These are phyloP conservation scores for Anthostomella pinea DNA, from an alignment of 2,329 filamentous ascomycete genomes.

Conservation along the genomic window DNA sequence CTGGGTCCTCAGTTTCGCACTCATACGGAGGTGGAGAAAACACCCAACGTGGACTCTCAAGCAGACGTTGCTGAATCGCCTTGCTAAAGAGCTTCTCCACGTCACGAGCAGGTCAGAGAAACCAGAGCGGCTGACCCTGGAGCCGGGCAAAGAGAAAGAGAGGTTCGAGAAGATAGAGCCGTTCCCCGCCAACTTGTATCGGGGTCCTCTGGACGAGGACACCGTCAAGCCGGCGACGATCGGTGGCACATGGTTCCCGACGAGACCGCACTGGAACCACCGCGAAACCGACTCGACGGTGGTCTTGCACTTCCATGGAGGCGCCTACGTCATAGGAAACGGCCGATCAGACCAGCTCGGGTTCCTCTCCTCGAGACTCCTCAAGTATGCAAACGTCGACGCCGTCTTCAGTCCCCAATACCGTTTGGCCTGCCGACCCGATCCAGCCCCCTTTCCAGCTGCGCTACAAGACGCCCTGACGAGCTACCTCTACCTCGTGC, in stretches of 20 bases:
- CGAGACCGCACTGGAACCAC: slow-evolving; percentile 7
- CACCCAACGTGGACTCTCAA: slow-evolving; percentile 19
- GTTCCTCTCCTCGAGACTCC: slow-evolving; percentile 24
- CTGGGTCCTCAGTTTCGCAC: slow-evolving; percentile 16
- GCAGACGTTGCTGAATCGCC: slow-evolving; percentile 14
- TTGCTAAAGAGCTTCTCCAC: slow-evolving; percentile 7
- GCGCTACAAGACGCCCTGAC: slow-evolving; percentile 48
- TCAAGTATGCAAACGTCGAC: slow-evolving; percentile 35
- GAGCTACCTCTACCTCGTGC: slow-evolving; percentile 42
- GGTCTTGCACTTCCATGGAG: slow-evolving; percentile 28
- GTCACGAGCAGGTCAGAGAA: slow-evolving; percentile 10
- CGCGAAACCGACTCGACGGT: slow-evolving; percentile 7
- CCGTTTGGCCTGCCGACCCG: slow-evolving; percentile 41
- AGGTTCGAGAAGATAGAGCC: slow-evolving; percentile 17
- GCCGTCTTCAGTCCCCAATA: slow-evolving; percentile 46
- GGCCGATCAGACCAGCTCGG: slow-evolving; percentile 14
- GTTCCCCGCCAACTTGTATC: slow-evolving; percentile 17
- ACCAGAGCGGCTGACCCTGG: slow-evolving; percentile 13
- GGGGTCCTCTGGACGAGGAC: slow-evolving; percentile 18
- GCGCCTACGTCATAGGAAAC: slow-evolving; percentile 23
- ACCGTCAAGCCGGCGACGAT: slow-evolving; percentile 21
- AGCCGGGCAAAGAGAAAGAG: slow-evolving; percentile 20
- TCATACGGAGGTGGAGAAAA: slow-evolving; percentile 15
- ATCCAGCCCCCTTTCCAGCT: slow-evolving; percentile 44
- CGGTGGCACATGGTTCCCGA: slow-evolving; percentile 31